Base-by-base conservation (phyloP, 768 basidiomycete genomes). In the Tulasnella sp. region DNA sequence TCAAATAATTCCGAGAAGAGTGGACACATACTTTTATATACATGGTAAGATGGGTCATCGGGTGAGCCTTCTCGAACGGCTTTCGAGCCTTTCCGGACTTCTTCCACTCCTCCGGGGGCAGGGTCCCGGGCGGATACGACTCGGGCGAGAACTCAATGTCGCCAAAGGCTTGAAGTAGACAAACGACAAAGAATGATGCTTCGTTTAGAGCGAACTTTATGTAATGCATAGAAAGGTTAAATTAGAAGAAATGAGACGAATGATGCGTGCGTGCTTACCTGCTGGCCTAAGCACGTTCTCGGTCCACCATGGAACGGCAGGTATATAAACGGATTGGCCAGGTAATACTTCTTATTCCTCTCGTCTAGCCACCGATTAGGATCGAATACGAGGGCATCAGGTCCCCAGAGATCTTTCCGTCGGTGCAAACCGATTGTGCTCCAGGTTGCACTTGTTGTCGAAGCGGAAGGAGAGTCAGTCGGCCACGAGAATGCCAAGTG, bases 151-250 rank as follows among this genome's bases (percentile, higher is more conserved):
- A 85, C 18, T 88, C 86, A 81, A 93, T 89, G 4, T 87, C 85
- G 81, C 90, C 89, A 81, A 90, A 93, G 38, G 87, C 88, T 82
- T 94, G 93, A 75, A 94, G 85, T 42, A 94, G 85, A 40, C 91
- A 87, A 16, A 91, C 89, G 56, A 93, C 88, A 84, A 93, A 90
- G 83, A 89, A 93, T n/a, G 91, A 90, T 72, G 90, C 90, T 85
- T 93, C 91, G 83, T 93, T 93, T 82, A 91, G 92, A 8, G 92
- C 93, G 79, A 93, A 93, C 82, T 92, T 91, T 14, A 91, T 91
- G 56, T 24, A n/a, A 52, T 52, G 52, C 7, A 7, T 1, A 10
- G 52, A 24, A 62, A n/a, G 80, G 71, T 39, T 19, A 71, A 21
- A 19, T 40, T 34, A 19, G 46, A 68, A 46, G 31, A 68, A 36